Base-by-base conservation (phyloP, 371 early-diverging fungal species). In the Choanephora cucurbitarum region DNA sequence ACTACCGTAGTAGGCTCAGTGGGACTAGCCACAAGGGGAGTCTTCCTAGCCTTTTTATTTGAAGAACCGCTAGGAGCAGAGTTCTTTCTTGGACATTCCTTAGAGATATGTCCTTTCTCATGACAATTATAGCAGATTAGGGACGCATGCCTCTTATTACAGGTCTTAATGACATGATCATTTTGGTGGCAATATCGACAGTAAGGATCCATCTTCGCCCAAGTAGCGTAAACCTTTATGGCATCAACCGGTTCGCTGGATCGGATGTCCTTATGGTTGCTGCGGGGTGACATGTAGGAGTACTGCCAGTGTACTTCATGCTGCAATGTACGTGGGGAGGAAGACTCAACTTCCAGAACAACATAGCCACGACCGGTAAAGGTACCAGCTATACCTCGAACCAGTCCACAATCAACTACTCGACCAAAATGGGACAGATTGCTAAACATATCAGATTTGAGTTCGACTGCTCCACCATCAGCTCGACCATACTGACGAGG, bases 111-210 rank as follows among this genome's bases (percentile, higher is more conserved):
- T 13, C 44, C 44, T 22, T 19, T 21, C 18, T 44, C 44, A 19
- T 22, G 13, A 22, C 44, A 44, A 21, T 44, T 44, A 44, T 44
- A 44, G 44, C 44, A 44, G 22, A 10, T 44, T 10, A 44, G 13
- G 13, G 13, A 15, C 40, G 40, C 13, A 15, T 40, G 13, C 40
- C 17, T 40, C 17, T 44, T 44, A 21, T 13, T 13, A 22, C 44
- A 44, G 22, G 13, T 18, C 17, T 13, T 11, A 10, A 44, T 17
- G 11, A 21, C 44, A 21, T 44, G 44, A 19, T 22, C 44, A 11
- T n/a, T 11, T 44, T 13, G 17, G 18, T 44, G 44, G 22, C 44
- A 44, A 44, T 44, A 44, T n/a, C 44, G 44, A 44, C 44, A 18
- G 22, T 44, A 44, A 18, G 44, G 22, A 19, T 13, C 44, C 44